Evolutionary conservation across 1,284 basidiomycete species (phyloP), one percentile per base, ranked within the genome.

Genomic region (Fistulinella staudtii): DNA sequence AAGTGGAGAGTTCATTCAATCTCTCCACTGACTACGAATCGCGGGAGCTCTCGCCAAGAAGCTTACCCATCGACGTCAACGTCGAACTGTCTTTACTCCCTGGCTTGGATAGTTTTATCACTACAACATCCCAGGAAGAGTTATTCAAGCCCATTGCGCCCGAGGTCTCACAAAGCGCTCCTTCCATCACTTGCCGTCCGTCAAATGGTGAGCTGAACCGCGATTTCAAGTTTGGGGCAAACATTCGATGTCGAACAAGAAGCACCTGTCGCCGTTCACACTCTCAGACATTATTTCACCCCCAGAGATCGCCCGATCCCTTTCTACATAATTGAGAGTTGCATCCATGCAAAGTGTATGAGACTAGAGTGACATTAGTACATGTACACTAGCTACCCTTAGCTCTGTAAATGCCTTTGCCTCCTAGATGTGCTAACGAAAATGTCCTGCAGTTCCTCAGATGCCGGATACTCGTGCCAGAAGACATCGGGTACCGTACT

Each of bases 281-380:
- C 66, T 87, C 13, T 80, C 83, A 0, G 82, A 88, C 51, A 86
- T 88, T 61, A 82, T 88, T 35, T 85, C 85, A 5, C 77, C 83
- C 0, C 70, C 73, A 0, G 66, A 73, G 7, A 71, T 79, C 51
- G 72, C 68, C 13, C 70, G 73, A 23, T 68, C 70, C 0, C 56
- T 77, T n/a, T 79, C 81, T 0, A 64, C n/a, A n/a, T n/a, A n/a
- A n/a, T n/a, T n/a, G n/a, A n/a, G n/a, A n/a, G n/a, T n/a, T n/a
- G n/a, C n/a, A n/a, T n/a, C n/a, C n/a, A n/a, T n/a, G n/a, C n/a
- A n/a, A n/a, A n/a, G n/a, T n/a, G n/a, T n/a, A n/a, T n/a, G n/a
- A n/a, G n/a, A n/a, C n/a, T n/a, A n/a, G n/a, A n/a, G n/a, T n/a
- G n/a, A n/a, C n/a, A n/a, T n/a, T n/a, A n/a, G n/a, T n/a, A n/a